Percentiles rank a stretch among this genome's conserved stretches.
These are phyloP conservation scores for Suillus subalutaceus DNA, from an alignment of 768 basidiomycete species.

Conservation along the genomic window DNA sequence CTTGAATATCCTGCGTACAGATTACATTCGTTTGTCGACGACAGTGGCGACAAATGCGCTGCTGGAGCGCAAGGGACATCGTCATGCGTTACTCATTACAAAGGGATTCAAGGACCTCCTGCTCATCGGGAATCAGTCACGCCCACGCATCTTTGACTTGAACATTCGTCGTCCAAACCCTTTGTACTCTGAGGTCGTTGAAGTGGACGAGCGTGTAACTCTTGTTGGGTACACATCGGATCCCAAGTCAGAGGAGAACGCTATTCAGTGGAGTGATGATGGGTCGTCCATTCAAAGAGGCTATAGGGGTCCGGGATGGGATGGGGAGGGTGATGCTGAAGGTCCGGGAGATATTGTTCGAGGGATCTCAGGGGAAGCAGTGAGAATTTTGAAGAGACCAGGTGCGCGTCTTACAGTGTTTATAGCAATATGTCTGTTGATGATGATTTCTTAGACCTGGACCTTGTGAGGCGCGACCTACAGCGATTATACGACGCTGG, in stretches of 20 bases:
- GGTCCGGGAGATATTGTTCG: conserved; percentile 79
- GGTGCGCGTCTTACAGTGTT: conserved; percentile 40
- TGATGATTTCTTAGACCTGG: conserved; percentile 45
- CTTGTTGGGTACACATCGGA: conserved; percentile 93
- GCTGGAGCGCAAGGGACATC: conserved; percentile 91
- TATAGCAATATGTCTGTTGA: conserved; percentile 10
- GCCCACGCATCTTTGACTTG: conserved; percentile 93
- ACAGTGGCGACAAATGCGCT: conserved; percentile 97
- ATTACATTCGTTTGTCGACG: conserved; percentile 90
- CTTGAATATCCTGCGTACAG: conserved; percentile 38
- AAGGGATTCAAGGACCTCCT: conserved; percentile 91
- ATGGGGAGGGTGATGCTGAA: conserved; percentile 68
- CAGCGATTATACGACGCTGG: conserved; percentile 76
- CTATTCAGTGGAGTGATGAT: conserved; percentile 72
- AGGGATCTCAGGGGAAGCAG: conserved; percentile 89
- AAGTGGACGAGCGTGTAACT: conserved; percentile 91
- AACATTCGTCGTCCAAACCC: conserved; percentile 80
- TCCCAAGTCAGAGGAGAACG: conserved; percentile 75
- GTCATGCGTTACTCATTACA: conserved; percentile 89
- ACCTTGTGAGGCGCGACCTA: conserved; percentile 59
- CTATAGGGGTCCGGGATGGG: conserved; percentile 81
- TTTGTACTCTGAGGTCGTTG: conserved; percentile 68
- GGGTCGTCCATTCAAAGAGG: conserved; percentile 66
- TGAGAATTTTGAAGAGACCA: conserved; percentile 77
- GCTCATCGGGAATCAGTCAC: conserved; percentile 92